Percentiles rank a stretch among this genome's conserved stretches.
phyloP scores from a whole-genome alignment of 805 yeast species.

The Starmerella gropengiesseri region DNA sequence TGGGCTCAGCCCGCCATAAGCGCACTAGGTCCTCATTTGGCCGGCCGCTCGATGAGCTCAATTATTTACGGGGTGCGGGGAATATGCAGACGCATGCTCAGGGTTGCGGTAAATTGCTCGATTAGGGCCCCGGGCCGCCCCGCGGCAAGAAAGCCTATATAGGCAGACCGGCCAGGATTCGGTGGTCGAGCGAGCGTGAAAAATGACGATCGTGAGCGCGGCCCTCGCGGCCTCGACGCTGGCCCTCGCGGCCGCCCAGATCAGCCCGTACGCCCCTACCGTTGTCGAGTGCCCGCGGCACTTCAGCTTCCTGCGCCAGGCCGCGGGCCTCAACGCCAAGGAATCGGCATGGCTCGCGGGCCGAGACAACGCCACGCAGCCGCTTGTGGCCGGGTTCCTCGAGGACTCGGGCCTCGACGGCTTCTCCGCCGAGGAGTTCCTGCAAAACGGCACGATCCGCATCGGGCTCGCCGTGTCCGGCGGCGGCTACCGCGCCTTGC shows the following conservation, averaged over 20 bases:
- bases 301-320: neutral
- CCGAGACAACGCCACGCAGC: constrained; percentile 2
- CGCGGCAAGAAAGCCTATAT: too few species aligned
- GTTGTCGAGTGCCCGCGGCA: constrained; percentile 1
- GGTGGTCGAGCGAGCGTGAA: neutral
- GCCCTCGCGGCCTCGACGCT: constrained; percentile 1
- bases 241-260: constrained; percentile 3
- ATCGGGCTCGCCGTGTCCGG: constrained; percentile 61
- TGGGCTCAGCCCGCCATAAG: too few species aligned
- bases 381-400: neutral
- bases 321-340: neutral
- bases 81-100: neutral
- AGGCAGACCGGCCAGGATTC: neutral
- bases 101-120: neutral
- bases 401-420: neutral
- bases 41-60: too few species aligned
- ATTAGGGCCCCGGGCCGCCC: too few species aligned
- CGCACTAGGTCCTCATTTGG: too few species aligned
- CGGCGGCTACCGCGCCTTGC: constrained; percentile 87
- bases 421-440: neutral
- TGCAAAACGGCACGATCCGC: constrained; percentile 5
- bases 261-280: constrained; percentile 2
- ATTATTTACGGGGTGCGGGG: neutral
- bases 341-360: constrained; percentile 2
- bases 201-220: neutral